Evolutionary conservation across 306 rosid species (phyloP).

Genomic region (Cajanus cajan): DNA sequence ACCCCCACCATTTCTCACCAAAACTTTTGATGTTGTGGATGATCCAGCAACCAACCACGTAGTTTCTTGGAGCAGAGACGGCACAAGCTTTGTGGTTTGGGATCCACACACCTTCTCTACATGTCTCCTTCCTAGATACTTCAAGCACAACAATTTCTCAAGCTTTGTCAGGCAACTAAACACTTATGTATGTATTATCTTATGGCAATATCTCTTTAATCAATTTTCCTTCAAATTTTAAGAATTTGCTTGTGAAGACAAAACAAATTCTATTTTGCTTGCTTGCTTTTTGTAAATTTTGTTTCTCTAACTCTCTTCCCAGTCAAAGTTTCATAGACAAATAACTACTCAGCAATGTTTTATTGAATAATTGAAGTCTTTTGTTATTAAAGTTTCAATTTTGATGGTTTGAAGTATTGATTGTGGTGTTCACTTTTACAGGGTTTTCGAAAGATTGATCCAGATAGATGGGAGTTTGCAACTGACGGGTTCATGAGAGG

Average conservation of each 20-base stretch:
- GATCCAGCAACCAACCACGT: conserved; percentile 50
- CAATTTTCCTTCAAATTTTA: neutral
- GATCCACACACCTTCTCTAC: conserved; percentile 70
- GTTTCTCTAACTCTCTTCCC: neutral
- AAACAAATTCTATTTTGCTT: neutral
- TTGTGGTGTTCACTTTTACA: conserved; percentile 36
- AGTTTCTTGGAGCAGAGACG: conserved; percentile 75
- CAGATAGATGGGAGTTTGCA: conserved; percentile 87
- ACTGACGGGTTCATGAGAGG: conserved; percentile 74
- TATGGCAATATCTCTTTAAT: neutral
- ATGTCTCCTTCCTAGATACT: conserved; percentile 61
- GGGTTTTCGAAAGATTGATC: conserved; percentile 88
- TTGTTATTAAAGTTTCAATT: neutral
- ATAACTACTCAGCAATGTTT: neutral
- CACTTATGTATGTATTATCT: conserved; percentile 70
- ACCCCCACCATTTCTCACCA: conserved; percentile 78
- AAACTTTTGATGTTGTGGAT: conserved; percentile 75
- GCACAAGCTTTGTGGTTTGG: conserved; percentile 74
- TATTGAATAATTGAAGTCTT: neutral
- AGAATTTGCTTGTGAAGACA: neutral
- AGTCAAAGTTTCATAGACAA: neutral
- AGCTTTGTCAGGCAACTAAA: conserved; percentile 93
- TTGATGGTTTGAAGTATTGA: neutral
- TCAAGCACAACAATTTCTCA: conserved; percentile 90
- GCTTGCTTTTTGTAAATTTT: neutral